Evolutionary conservation across 148 eudicot genomes (phyloP).

Genomic region (Heliamphora exappendiculata): DNA sequence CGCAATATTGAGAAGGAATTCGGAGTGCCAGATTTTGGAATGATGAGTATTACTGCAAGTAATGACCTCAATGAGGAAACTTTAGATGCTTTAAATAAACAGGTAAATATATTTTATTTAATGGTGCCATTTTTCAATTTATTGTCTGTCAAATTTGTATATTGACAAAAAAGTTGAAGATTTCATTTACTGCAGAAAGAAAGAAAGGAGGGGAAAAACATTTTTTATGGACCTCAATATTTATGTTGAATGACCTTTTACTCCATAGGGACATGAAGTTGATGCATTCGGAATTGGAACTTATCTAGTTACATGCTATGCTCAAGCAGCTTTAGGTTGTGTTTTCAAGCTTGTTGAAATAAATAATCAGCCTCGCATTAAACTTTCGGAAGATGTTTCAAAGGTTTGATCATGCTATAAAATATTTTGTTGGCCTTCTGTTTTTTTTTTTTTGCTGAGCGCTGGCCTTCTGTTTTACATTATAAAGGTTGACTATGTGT

Average conservation of each 20-base stretch:
- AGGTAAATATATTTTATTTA: slow-evolving; percentile 36
- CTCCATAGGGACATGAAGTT: slow-evolving; percentile 82
- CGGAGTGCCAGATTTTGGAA: slow-evolving; percentile 66
- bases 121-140: neutral
- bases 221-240: neutral
- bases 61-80: slow-evolving; percentile 98
- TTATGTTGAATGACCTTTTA: neutral
- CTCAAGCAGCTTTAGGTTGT: slow-evolving; percentile 95
- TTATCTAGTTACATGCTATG: slow-evolving; percentile 91
- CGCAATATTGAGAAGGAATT: slow-evolving; percentile 69
- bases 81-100: slow-evolving; percentile 89
- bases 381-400: slow-evolving; percentile 92
- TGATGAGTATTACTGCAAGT: slow-evolving; percentile 78
- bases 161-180: neutral
- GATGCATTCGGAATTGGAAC: slow-evolving; percentile 97
- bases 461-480: neutral
- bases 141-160: neutral
- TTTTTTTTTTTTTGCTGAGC: no score
- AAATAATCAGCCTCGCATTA: slow-evolving; percentile 90
- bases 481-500: slow-evolving; percentile 14
- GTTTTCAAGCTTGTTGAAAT: slow-evolving; percentile 99
- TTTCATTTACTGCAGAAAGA: neutral
- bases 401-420: slow-evolving; percentile 49
- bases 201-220: neutral
- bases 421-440: neutral